Conservation (phyloP, 106 monocot genomes). For the Allium sativum region DNA sequence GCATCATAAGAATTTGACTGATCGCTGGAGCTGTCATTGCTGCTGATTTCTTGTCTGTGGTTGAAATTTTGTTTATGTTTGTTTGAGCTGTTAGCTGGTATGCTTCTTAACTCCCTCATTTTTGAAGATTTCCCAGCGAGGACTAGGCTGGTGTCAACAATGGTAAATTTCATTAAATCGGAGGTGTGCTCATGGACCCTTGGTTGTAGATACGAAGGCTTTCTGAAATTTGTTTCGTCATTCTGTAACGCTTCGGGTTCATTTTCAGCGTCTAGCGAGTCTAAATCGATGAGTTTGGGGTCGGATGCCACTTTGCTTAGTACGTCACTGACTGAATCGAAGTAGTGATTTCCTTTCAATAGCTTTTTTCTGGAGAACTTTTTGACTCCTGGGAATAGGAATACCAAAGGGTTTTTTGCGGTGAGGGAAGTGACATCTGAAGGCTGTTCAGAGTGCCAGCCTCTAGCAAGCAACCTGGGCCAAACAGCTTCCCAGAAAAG, state of each 20-base stretch:
- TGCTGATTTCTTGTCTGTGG: conserved; percentile 12
- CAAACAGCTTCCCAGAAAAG: conserved; percentile 97
- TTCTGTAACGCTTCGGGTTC: not conserved
- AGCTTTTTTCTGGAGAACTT: conserved; percentile 80
- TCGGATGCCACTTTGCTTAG: conserved; percentile 76
- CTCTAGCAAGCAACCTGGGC: conserved; percentile 82
- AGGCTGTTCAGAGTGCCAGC: conserved; percentile 88
- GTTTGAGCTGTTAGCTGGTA: conserved; percentile 24
- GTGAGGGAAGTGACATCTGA: conserved; percentile 21
- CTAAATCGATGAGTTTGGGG: conserved; percentile 65
- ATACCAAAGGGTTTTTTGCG: conserved; percentile 46
- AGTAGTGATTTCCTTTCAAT: conserved; percentile 81
- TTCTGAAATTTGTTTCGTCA: conserved; percentile 9
- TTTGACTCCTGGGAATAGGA: conserved; percentile 66
- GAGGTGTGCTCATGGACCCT: conserved; percentile 25
- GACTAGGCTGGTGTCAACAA: conserved; percentile 62
- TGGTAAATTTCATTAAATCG: conserved; percentile 53
- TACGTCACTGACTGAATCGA: conserved; percentile 88
- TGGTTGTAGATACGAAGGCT: conserved; percentile 22
- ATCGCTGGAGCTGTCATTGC: conserved; percentile 22
- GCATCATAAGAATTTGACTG: conserved; percentile 7
- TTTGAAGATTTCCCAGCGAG: conserved; percentile 25
- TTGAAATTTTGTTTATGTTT: not conserved
- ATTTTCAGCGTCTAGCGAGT: conserved; percentile 24
- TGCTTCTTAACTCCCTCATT: conserved; percentile 41